These are phyloP conservation scores for Lipomyces sp. DNA, from an alignment of 805 yeast species.

Conservation along the genomic window DNA sequence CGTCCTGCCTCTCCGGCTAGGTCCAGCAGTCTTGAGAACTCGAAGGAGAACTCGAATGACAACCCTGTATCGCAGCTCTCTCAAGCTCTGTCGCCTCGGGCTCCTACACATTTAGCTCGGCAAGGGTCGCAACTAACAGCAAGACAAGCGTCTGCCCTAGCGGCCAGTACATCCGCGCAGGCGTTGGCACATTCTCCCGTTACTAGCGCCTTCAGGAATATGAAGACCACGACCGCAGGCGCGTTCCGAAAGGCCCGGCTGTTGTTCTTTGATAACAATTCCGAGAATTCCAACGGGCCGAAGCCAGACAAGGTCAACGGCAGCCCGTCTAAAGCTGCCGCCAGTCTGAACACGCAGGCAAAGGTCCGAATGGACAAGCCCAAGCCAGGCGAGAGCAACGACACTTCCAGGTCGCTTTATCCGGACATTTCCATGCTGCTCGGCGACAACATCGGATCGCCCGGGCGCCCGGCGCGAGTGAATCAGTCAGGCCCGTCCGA, in stretches of 20 bases:
- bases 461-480: neutral
- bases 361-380: neutral
- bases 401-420: constrained; percentile 6
- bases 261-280: constrained; percentile 16
- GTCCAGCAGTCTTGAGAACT: no score
- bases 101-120: no score
- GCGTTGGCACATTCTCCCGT: constrained; percentile 18
- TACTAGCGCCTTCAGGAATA: constrained; percentile 12
- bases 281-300: neutral
- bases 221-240: constrained; percentile 27
- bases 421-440: constrained; percentile 15
- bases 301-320: neutral
- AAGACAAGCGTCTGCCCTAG: constrained; percentile 8
- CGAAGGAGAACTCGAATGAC: no score
- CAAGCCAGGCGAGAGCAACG: neutral
- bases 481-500: neutral
- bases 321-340: neutral
- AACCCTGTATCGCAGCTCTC: no score
- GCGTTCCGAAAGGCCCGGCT: constrained; percentile 24
- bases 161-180: constrained; percentile 7
- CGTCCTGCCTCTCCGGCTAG: constrained; percentile 12
- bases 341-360: neutral
- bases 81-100: no score
- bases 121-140: constrained; percentile 7
- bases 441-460: constrained; percentile 6